Percentiles rank a stretch among this genome's conserved stretches.
Conservation (phyloP, 1,139 yeast species). For the Geotrichum armillariae region DNA sequence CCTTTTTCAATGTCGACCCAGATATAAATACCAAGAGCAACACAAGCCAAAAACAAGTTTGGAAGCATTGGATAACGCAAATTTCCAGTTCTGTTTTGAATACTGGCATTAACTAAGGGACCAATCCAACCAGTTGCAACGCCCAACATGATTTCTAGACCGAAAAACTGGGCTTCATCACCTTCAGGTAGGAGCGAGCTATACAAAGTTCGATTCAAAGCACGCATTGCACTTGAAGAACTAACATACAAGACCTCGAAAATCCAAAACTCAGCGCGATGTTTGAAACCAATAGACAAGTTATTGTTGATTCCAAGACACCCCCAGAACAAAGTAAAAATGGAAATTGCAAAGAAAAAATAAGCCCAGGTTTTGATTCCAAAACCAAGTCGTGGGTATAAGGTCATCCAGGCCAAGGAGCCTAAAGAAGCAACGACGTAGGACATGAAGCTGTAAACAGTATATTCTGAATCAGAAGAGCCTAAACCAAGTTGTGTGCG, state of each 20-base stretch:
- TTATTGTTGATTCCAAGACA: constrained; percentile 42
- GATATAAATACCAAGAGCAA: constrained; percentile 36
- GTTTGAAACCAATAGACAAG: constrained; percentile 44
- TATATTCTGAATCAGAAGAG: constrained; percentile 44
- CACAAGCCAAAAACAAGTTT: constrained; percentile 39
- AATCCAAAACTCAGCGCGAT: constrained; percentile 49
- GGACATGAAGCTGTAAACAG: constrained; percentile 46
- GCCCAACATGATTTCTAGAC: constrained; percentile 47
- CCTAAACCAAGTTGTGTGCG: constrained; percentile 48
- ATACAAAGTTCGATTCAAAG: constrained; percentile 44
- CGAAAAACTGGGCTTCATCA: constrained; percentile 49
- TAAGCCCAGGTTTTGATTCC: constrained; percentile 43
- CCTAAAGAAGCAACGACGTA: constrained; percentile 43
- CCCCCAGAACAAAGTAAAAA: constrained; percentile 48
- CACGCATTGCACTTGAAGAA: constrained; percentile 44
- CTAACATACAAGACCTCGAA: constrained; percentile 45
- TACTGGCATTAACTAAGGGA: constrained; percentile 44
- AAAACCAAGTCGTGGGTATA: constrained; percentile 37
- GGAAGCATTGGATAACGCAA: constrained; percentile 46
- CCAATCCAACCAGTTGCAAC: constrained; percentile 51
- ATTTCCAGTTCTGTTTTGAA: constrained; percentile 46
- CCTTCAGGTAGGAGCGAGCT: constrained; percentile 47
- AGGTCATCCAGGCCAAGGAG: constrained; percentile 45
- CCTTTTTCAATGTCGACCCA: constrained; percentile 44
- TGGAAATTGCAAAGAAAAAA: constrained; percentile 38